Conservation (phyloP, 1,284 basidiomycete species). For the Sphaerobolus stellatus region DNA sequence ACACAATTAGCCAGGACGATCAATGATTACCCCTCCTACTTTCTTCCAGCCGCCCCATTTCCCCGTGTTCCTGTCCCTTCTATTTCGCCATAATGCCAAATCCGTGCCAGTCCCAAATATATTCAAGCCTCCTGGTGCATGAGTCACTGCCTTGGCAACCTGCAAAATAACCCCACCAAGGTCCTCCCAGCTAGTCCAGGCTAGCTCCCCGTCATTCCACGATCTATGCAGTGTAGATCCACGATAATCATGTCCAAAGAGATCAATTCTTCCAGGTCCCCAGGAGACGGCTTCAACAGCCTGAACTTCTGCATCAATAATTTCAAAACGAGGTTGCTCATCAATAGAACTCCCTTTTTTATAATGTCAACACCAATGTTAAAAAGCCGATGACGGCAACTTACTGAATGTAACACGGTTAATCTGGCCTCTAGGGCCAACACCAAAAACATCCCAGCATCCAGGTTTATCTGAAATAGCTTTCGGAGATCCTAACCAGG, state of each 20-base stretch:
- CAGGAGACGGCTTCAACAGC: not conserved
- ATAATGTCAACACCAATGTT: no score
- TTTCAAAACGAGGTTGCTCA: not conserved
- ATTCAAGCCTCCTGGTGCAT: not conserved
- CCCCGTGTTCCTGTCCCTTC: no score
- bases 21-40: no score
- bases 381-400: no score
- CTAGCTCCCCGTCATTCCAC: not conserved
- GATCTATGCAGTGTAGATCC: not conserved
- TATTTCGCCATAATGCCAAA: no score
- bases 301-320: not conserved
- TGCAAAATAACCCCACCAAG: not conserved
- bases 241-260: not conserved
- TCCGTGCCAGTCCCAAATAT: not conserved
- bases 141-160: not conserved
- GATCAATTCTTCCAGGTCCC: not conserved
- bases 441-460: not conserved
- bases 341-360: no score
- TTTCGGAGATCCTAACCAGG: not conserved
- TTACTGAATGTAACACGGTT: not conserved
- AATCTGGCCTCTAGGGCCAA: not conserved
- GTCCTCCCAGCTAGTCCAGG: not conserved
- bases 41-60: no score
- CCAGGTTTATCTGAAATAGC: not conserved
- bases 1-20: no score